These are phyloP conservation scores for Stereocaulon alpinum DNA, from an alignment of 495 filamentous ascomycete genomes.

Conservation along the genomic window DNA sequence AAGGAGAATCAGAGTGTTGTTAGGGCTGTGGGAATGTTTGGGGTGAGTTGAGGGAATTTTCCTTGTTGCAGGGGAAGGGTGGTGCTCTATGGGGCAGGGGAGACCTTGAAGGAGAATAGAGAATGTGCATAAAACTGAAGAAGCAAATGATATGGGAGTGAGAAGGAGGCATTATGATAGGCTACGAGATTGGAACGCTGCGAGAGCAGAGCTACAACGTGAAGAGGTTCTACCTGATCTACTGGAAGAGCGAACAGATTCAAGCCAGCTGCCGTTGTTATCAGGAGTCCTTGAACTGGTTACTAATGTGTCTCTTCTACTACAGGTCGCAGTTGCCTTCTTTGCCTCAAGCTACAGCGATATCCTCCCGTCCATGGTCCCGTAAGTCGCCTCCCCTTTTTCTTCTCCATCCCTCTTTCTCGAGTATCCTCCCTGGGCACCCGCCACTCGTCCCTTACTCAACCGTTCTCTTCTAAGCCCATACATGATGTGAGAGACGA, in stretches of 20 bases:
- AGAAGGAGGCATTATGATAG: background rate
- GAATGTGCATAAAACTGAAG: background rate
- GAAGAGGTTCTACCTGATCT: no score
- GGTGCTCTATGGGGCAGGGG: background rate
- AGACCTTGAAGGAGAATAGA: background rate
- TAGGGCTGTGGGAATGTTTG: constrained; percentile 20
- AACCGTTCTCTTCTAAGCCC: background rate
- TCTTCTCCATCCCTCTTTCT: background rate
- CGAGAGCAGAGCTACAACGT: background rate
- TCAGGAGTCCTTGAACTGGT: no score
- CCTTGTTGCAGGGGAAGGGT: background rate
- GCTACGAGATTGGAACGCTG: background rate
- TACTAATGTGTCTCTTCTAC: background rate
- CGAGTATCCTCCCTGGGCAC: background rate
- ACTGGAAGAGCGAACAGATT: no score
- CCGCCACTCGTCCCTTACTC: background rate
- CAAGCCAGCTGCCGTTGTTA: no score
- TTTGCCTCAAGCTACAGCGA: constrained; percentile 21
- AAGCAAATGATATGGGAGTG: background rate
- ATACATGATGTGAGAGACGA: background rate
- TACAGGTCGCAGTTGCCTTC: constrained; percentile 22
- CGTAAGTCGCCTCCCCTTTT: constrained; percentile 7
- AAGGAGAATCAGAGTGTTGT: constrained; percentile 20
- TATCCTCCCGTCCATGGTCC: constrained; percentile 3
- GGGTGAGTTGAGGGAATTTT: constrained; percentile 13